Conservation (phyloP, 2,329 filamentous ascomycete genomes). For the Gnomoniopsis smithogilvyi region DNA sequence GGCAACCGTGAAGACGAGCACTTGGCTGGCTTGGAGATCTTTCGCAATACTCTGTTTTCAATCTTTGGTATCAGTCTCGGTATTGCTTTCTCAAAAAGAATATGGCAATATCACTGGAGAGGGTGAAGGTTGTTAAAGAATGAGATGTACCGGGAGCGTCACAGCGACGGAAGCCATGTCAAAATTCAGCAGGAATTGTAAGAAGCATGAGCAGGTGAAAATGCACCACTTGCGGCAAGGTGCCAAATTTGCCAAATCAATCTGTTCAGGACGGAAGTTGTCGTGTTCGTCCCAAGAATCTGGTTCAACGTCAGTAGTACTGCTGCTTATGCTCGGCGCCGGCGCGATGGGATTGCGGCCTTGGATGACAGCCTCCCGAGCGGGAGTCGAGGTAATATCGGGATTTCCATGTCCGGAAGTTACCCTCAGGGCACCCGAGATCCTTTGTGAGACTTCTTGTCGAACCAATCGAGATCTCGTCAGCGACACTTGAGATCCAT, state of each 20-base stretch:
- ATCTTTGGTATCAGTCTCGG: background rate
- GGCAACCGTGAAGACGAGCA: conserved; percentile 21
- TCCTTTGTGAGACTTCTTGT: too few relatives aligned
- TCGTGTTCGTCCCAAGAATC: background rate
- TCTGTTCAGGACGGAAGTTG: background rate
- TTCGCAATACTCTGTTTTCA: conserved; percentile 19
- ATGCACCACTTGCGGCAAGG: conserved; percentile 15
- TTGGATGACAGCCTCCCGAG: background rate
- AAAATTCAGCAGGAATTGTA: conserved; percentile 22
- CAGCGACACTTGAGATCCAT: too few relatives aligned
- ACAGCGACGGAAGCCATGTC: conserved; percentile 23
- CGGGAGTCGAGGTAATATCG: background rate
- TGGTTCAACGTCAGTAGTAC: background rate
- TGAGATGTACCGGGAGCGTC: conserved; percentile 17
- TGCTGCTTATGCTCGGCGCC: background rate
- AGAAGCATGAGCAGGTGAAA: conserved; percentile 21
- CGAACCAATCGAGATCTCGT: too few relatives aligned
- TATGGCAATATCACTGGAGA: background rate
- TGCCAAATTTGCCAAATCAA: conserved; percentile 1
- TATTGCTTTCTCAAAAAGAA: too few relatives aligned
- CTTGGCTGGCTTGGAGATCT: conserved; percentile 17
- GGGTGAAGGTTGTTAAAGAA: too few relatives aligned
- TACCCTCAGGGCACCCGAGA: too few relatives aligned
- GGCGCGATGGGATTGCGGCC: background rate
- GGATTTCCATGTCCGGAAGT: too few relatives aligned